Base-by-base conservation (phyloP, 768 basidiomycete species). In the Trametes sanguinea region DNA sequence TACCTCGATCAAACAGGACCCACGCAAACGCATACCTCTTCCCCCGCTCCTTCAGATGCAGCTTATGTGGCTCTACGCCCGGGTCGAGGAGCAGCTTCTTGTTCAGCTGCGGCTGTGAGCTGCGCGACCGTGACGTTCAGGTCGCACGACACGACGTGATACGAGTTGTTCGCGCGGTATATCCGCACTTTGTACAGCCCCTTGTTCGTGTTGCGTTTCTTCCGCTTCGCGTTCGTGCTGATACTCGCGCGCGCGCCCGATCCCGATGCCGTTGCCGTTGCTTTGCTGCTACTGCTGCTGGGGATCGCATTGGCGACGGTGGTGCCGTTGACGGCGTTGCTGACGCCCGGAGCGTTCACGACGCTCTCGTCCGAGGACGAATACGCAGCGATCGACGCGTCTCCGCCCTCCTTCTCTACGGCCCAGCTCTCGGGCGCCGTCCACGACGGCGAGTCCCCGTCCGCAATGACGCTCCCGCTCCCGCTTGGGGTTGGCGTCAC, bases 1-100 rank as follows among this genome's bases (percentile, higher is more conserved):
- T 29, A 32, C 6, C 5, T 37, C 10, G 16, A 3, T 29, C 16
- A 27, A 13, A 30, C 39, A 54, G 35, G 3, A 55, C 22, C 22
- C 22, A 22, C 27, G 46, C 54, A 10, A 13, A 8, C 16, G 75
- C 84, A 40, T 55, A 90, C 90, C 90, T 75, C 90, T 73, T 52
- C 90, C 90, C 90, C 9, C 88, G 81, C 72, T 92, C 89, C 71
- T 85, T 87, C 63, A 93, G 70, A 75, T 90, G 95, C 60, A 87
- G 73, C 66, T 84, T 83, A 79, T 90, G 87, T 13, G 79, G 80
- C 67, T 88, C 85, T 22, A 78, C 73, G 9, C 84, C 82, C 47
- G 81, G 76, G 32, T 79, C 78, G 51, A 74, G 65, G 40, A 85
- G 67, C 44, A 89, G 68, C 69, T 85, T 88, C 63, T 78, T 74